Evolutionary conservation across 129 eudicot species (phyloP), one percentile per base, ranked within the genome.

Genomic region (Flaveria bidentis): DNA sequence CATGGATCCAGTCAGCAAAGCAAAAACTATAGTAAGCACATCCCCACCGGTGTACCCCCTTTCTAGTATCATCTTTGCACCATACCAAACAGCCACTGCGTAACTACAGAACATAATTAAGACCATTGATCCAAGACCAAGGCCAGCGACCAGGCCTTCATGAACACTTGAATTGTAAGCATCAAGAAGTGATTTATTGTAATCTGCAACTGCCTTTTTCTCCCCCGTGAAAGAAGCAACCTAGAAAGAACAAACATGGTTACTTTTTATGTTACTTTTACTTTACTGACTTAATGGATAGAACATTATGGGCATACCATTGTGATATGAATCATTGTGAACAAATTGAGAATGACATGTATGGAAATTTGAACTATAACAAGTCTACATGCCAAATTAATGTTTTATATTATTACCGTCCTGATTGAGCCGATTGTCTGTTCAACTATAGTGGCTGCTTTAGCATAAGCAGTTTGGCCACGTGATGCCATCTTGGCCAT

Each of bases 201-300:
- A 92, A 9, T 82, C 76, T 45, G 69, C 81, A 39, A 87, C 90
- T 28, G 97, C 97, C 67, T 87, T 86, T 80, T 81, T 89, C 77
- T 92, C 97, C 63, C 97, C 97, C 0, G 97, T 87, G 81, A 87
- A 92, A 51, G 97, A 92, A 68, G 96, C 96, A 61, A 92, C 97
- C 97, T 92, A 74, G 14, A 36, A 58, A 30, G 5, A 30, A 30
- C 36, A 30, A 30, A 30, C 3, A 30, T 3, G 0, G 36, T 30
- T 30, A 30, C 36, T 30, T 30, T 30, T 7, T 23, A 23, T 57
- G 63, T 8, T 57, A 2, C 63, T 22, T 36, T 36, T 36, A 4
- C 7, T 58, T 58, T 15, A 22, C 65, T 12, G 16, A 22, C 10
- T 22, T 3, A 9, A 58, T 0, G 6, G 22, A 23, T 13, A 58